phyloP scores from a whole-genome alignment of 176 grass and related monocot genomes.

The Eremochloa ophiuroides region DNA sequence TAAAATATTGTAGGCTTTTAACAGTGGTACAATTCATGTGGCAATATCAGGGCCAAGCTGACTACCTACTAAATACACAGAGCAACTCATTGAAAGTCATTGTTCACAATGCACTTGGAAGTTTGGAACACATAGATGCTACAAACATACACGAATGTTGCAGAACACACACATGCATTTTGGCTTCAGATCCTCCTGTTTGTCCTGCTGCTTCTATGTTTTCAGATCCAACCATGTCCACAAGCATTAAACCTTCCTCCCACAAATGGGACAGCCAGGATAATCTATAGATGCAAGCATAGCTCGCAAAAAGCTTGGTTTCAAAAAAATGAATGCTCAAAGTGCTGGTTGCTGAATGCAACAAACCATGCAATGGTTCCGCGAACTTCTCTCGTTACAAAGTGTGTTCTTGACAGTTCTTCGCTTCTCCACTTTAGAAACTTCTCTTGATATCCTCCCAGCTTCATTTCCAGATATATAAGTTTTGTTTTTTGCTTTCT shows the following conservation, averaged over 20 bases:
- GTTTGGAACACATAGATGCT: neutral
- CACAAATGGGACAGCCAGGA: slow-evolving; percentile 86
- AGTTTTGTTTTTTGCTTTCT: slow-evolving; percentile 84
- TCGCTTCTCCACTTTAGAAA: slow-evolving; percentile 82
- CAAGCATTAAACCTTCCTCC: slow-evolving; percentile 92
- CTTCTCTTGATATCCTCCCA: slow-evolving; percentile 72
- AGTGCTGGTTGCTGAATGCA: neutral
- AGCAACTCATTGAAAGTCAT: neutral
- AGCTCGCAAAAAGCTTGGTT: neutral
- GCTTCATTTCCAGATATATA: slow-evolving; percentile 88
- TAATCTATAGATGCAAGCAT: slow-evolving; percentile 43
- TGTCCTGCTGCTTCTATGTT: slow-evolving; percentile 95
- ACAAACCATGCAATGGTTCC: slow-evolving; percentile 85
- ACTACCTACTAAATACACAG: neutral
- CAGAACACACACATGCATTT: slow-evolving; percentile 70
- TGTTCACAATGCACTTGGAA: neutral
- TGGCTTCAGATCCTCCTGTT: slow-evolving; percentile 83
- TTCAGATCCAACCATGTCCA: slow-evolving; percentile 95
- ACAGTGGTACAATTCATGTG: neutral
- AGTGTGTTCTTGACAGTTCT: slow-evolving; percentile 77
- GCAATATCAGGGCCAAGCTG: neutral
- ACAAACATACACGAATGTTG: neutral
- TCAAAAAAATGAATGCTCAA: neutral
- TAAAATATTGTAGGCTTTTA: neutral
- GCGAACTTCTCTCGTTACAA: slow-evolving; percentile 90